A percentile compares a stretch with the other conserved stretches of the same genome.
Evolutionary conservation across 1,284 basidiomycete genomes (phyloP).

Genomic region (Trametes versicolor): DNA sequence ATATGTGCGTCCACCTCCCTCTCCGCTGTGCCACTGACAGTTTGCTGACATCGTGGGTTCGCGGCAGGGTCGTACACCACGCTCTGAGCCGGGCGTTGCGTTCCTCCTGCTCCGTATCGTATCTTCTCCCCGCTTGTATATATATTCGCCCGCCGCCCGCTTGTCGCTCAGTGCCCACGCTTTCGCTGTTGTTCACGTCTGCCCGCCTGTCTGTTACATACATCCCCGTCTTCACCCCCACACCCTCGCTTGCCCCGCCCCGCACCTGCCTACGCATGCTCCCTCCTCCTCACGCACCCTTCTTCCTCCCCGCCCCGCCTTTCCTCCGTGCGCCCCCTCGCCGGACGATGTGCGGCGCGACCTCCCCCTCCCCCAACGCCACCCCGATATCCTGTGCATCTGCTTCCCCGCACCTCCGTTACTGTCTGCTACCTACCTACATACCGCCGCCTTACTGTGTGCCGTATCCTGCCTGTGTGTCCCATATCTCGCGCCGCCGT

Average conservation of each 20-base stretch:
- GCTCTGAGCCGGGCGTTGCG: conserved; percentile 18
- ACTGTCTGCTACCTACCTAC: neutral
- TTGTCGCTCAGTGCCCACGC: conserved; percentile 20
- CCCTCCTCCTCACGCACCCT: neutral
- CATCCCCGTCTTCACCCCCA: neutral
- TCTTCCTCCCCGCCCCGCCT: neutral
- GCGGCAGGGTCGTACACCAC: conserved; percentile 40
- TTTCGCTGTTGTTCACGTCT: conserved; percentile 26
- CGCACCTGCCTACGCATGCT: neutral
- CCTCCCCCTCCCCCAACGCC: neutral
- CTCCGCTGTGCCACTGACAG: neutral
- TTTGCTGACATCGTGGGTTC: neutral
- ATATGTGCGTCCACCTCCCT: conserved; percentile 63
- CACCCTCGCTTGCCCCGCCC: neutral
- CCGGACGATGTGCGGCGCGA: neutral
- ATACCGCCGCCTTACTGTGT: neutral
- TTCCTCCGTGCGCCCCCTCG: neutral
- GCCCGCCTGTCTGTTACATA: neutral
- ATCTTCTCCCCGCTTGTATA: conserved; percentile 7
- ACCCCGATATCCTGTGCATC: neutral
- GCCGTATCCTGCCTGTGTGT: neutral
- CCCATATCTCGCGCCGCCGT: neutral
- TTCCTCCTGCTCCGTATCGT: neutral
- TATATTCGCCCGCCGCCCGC: conserved; percentile 9
- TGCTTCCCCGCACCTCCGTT: neutral